Evolutionary conservation across 1,284 basidiomycete species (phyloP), one percentile per base, ranked within the genome.

Genomic region (Irpex sp.): DNA sequence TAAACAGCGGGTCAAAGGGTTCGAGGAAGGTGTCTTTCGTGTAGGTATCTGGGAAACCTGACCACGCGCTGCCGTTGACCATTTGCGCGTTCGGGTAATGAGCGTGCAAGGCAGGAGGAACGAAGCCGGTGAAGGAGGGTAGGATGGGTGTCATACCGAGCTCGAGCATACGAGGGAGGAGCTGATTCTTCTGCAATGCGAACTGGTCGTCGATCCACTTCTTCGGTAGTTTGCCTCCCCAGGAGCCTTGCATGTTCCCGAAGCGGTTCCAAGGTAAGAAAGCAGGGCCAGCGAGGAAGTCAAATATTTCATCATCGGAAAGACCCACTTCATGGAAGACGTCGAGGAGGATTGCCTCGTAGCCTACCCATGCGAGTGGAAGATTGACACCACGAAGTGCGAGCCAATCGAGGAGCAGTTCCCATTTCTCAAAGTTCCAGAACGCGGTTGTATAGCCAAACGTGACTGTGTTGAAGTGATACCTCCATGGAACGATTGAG

Each of bases 101-200:
- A 3, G 59, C 61, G 0, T 72, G 58, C 37, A 81, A 61, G 3
- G 74, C 73, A 8, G 62, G 70, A 0, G 79, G 80, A 11, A 81
- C 74, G 61, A 80, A 81, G 15, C 79, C 80, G 4, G 77, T 77
- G 67, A 81, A 81, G 1, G 78, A 72, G 1, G 80, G 79, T 50
- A 81, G 71, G 15, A 78, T 73, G 15, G 79, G 80, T 5, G 73
- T 79, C 79, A 81, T 81, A 5, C 79, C 78, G 11, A 81, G 75
- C 62, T 78, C 79, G 55, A 72, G 57, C 76, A 81, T 80, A 31
- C 79, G 77, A n/a, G 65, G 59, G 35, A 80, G 57, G 59, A 80
- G 73, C 58, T 72, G 71, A 13, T 55, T 33, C 67, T 76, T 75
- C 65, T 78, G 76, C 13, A 81, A 72, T 0, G 67, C 61, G 51